Conservation (phyloP, 2,329 filamentous ascomycete genomes). For the Neocucurbitaria cava region DNA sequence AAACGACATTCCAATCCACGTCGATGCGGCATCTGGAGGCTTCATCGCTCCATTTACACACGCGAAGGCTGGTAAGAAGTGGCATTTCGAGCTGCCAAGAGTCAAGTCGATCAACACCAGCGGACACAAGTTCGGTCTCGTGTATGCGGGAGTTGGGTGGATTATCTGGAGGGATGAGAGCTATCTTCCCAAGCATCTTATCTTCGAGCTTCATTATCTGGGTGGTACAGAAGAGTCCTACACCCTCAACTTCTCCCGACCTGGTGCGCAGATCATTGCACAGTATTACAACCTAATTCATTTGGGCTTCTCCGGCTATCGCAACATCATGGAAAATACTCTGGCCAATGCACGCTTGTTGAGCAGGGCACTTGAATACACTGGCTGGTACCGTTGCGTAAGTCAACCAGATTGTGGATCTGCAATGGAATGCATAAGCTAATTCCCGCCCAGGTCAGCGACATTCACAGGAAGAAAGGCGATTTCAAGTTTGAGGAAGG, state of each 20-base stretch:
- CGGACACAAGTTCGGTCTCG: conserved; percentile 68
- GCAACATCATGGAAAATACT: conserved; percentile 68
- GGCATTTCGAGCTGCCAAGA: conserved; percentile 68
- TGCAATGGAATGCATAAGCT: neutral
- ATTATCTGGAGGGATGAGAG: conserved; percentile 62
- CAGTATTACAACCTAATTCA: conserved; percentile 80
- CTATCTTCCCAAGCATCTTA: conserved; percentile 70
- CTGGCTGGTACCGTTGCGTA: conserved; percentile 40
- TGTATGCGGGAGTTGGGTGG: conserved; percentile 74
- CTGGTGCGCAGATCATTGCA: conserved; percentile 71
- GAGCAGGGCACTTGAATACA: conserved; percentile 68
- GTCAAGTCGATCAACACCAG: conserved; percentile 72
- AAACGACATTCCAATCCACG: conserved; percentile 71
- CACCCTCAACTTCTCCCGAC: conserved; percentile 75
- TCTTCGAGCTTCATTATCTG: conserved; percentile 75
- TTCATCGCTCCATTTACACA: conserved; percentile 69
- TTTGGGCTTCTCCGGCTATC: conserved; percentile 71
- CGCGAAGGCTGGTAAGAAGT: conserved; percentile 64
- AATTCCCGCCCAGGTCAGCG: conserved; percentile 54
- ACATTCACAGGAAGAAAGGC: conserved; percentile 68
- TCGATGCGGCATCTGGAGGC: conserved; percentile 66
- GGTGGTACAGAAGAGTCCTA: conserved; percentile 75
- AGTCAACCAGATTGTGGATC: neutral
- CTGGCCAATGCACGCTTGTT: conserved; percentile 69
- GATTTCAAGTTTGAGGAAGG: conserved; percentile 52